Percentiles rank a stretch among this genome's conserved stretches.
phyloP scores from a whole-genome alignment of 2,329 filamentous ascomycete species.

The Scedosporium boydii region DNA sequence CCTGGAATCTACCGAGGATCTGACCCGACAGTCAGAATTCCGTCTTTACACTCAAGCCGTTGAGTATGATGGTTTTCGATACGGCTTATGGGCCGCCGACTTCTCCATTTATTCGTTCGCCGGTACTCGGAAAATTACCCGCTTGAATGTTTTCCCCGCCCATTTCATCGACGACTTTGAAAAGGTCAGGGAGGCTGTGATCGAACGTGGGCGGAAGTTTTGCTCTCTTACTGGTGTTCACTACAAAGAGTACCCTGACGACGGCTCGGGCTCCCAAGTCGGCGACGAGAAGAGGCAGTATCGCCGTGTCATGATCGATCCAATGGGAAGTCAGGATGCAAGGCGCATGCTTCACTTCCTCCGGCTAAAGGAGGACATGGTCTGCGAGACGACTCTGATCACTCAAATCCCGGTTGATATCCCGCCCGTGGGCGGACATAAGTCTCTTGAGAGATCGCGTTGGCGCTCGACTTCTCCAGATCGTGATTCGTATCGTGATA shows the following conservation, averaged over 20 bases:
- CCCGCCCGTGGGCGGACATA: neutral
- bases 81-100: slow-evolving; percentile 27
- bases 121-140: slow-evolving; percentile 33
- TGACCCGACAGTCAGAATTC: slow-evolving; percentile 24
- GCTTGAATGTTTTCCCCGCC: slow-evolving; percentile 33
- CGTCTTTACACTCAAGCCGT: slow-evolving; percentile 29
- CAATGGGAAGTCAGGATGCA: neutral
- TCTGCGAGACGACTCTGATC: neutral
- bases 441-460: neutral
- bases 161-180: slow-evolving; percentile 30
- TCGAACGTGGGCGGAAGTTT: slow-evolving; percentile 32
- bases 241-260: slow-evolving; percentile 36
- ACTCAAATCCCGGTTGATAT: neutral
- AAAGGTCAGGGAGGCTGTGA: slow-evolving; percentile 21
- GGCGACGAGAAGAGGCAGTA: slow-evolving; percentile 15
- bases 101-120: slow-evolving; percentile 30
- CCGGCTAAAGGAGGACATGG: neutral
- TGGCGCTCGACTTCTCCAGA: neutral
- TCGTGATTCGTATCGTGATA: neutral
- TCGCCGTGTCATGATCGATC: slow-evolving; percentile 20
- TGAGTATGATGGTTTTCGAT: slow-evolving; percentile 37
- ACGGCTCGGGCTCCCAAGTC: slow-evolving; percentile 19
- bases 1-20: slow-evolving; percentile 25
- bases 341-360: neutral
- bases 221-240: slow-evolving; percentile 35